These are phyloP conservation scores for Trametes cubensis DNA, from an alignment of 768 basidiomycete species.

Conservation along the genomic window DNA sequence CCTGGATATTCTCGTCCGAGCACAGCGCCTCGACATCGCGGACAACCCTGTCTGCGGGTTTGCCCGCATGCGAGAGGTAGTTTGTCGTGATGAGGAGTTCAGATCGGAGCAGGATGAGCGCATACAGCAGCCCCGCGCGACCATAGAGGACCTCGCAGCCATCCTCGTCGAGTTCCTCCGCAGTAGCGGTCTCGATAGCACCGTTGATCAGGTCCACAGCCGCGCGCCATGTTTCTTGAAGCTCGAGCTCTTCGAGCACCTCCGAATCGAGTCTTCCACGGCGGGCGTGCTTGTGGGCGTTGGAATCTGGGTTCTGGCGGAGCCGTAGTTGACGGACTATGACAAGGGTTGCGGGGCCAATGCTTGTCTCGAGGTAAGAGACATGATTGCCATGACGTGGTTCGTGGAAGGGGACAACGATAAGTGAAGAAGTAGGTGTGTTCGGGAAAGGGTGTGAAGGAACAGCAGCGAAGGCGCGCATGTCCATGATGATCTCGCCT, in stretches of 20 bases:
- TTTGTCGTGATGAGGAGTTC: constrained; percentile 25
- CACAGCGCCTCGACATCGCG: constrained; percentile 30
- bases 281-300: constrained; percentile 12
- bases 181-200: constrained; percentile 21
- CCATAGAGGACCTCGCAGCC: constrained; percentile 63
- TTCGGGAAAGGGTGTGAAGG: constrained; percentile 14
- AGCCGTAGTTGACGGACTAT: constrained; percentile 28
- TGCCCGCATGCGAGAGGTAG: constrained; percentile 12
- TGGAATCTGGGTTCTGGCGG: constrained; percentile 12
- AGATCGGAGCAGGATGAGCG: constrained; percentile 49
- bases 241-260: constrained; percentile 20
- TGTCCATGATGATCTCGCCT: constrained; percentile 34
- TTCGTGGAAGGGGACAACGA: constrained; percentile 12
- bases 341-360: constrained; percentile 34
- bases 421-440: constrained; percentile 14
- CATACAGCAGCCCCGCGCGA: constrained; percentile 58
- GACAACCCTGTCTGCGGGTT: constrained; percentile 20
- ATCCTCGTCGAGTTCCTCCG: constrained; percentile 40
- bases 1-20: constrained; percentile 39
- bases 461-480: constrained; percentile 16
- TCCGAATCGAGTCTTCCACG: constrained; percentile 12
- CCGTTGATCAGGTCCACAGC: constrained; percentile 20
- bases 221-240: constrained; percentile 15
- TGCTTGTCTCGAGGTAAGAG: constrained; percentile 35
- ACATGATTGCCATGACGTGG: constrained; percentile 21